phyloP scores from a whole-genome alignment of 1,139 yeast species.

The Taphrina communis region DNA sequence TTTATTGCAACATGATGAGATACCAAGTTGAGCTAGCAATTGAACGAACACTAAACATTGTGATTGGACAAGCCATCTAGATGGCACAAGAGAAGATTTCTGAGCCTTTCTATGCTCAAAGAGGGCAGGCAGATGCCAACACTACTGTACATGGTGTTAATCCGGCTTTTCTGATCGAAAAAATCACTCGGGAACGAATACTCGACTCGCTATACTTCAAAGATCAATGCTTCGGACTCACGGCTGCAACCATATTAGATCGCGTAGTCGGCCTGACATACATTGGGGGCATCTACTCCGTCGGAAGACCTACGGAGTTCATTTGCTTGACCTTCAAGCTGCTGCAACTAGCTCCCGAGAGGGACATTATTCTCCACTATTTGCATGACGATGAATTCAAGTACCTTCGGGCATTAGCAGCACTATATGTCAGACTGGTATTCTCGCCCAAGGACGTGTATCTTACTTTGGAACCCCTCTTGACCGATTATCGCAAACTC shows the following conservation, averaged over 20 bases:
- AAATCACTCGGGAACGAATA: constrained; percentile 70
- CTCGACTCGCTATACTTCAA: constrained; percentile 74
- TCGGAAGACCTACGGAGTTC: constrained; percentile 65
- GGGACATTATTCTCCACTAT: constrained; percentile 61
- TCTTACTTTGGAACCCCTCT: constrained; percentile 59
- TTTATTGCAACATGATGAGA: too few species aligned
- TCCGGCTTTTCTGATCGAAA: constrained; percentile 58
- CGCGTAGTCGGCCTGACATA: constrained; percentile 54
- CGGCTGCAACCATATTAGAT: constrained; percentile 61
- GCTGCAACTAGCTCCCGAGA: constrained; percentile 66
- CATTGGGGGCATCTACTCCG: constrained; percentile 60
- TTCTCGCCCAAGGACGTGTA: constrained; percentile 59
- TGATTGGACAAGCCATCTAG: too few species aligned
- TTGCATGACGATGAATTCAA: constrained; percentile 67
- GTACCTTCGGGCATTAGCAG: constrained; percentile 64
- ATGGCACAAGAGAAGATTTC: constrained; percentile 24
- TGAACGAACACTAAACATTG: too few species aligned
- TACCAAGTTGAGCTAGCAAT: too few species aligned
- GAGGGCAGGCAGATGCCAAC: constrained; percentile 34
- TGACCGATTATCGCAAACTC: constrained; percentile 63
- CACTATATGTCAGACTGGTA: constrained; percentile 64
- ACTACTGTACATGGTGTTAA: constrained; percentile 37
- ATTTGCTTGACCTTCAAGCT: constrained; percentile 68
- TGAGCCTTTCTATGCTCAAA: constrained; percentile 35
- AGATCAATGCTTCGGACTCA: constrained; percentile 64